Base-by-base conservation (phyloP, 1,139 yeast genomes). In the Lodderomyces orthopsilosis region DNA sequence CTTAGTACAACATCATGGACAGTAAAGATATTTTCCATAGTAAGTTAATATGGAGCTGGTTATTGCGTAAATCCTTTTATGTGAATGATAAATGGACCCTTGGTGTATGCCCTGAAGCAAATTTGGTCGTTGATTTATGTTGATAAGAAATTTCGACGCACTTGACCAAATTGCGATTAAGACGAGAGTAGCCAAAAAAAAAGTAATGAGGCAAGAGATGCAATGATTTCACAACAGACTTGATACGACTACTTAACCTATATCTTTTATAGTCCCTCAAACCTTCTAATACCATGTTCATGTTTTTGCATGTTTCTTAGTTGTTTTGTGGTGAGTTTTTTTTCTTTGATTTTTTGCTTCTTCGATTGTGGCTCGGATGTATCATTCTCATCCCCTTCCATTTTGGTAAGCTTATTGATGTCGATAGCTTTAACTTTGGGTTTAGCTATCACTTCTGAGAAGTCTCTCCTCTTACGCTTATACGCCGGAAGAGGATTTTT, bases 1-100 rank as follows among this genome's bases (percentile, higher is more conserved):
- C 81, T 79, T 43, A 89, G 70, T 17, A 79, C 70, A 43, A 89
- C 93, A 55, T 81, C 76, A 41, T 81, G 81, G 33, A 86, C 88
- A 59, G 79, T 63, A 39, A 61, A 56, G 24, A 65, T 53, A 32
- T 55, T 59, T 9, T 47, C 50, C 50, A 47, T 47, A 34, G n/a
- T 17, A 3, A 23, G 33, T 27, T 23, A 3, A 10, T n/a, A 13
- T 17, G 14, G 2, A 28, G 38, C 10, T n/a, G 8, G 33, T 24
- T 7, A 8, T 24, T 6, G 23, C 23, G 8, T 5, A 6, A 21
- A 6, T 8, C 5, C 7, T 21, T 8, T 21, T 21, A 8, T 21
- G 23, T 6, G 5, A 6, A 21, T 21, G 8, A 21, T 21, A 8
- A 6, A 8, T 21, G 5, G 23, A 8, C 23, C 7, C 8, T 6